phyloP scores from a whole-genome alignment of 441 rosid genomes.

The Pelargonium cotyledonis region DNA sequence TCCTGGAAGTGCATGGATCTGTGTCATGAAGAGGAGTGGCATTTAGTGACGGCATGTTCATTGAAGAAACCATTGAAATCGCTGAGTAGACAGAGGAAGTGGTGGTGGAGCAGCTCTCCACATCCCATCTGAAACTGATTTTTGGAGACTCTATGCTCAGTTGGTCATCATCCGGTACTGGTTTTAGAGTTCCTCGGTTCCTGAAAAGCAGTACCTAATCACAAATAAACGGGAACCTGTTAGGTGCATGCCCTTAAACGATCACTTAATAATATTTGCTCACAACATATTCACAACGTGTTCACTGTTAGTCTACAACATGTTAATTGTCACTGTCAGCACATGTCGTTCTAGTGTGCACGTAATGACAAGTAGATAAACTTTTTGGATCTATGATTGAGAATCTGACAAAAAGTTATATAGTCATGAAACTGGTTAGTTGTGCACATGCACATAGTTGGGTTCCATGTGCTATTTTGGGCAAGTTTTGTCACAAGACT shows the following conservation, averaged over 20 bases:
- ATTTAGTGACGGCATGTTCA: conserved; percentile 31
- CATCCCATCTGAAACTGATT: conserved; percentile 74
- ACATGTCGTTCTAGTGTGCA: too few species aligned
- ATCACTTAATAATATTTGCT: too few species aligned
- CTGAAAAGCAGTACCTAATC: conserved; percentile 48
- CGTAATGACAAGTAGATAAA: too few species aligned
- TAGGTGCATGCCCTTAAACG: too few species aligned
- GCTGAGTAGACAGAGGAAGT: conserved; percentile 41
- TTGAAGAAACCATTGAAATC: conserved; percentile 47
- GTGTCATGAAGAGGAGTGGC: conserved; percentile 35
- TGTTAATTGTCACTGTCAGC: too few species aligned
- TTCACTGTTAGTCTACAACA: too few species aligned
- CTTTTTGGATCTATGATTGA: neutral
- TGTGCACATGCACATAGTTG: neutral
- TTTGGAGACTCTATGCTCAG: conserved; percentile 55
- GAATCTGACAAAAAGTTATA: neutral
- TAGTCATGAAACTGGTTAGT: neutral
- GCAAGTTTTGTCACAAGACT: too few species aligned
- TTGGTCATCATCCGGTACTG: conserved; percentile 42
- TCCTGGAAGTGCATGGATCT: conserved; percentile 29
- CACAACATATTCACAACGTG: too few species aligned
- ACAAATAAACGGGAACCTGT: too few species aligned
- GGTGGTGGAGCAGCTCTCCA: conserved; percentile 61
- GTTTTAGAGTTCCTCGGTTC: conserved; percentile 41
- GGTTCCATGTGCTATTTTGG: neutral